Percentiles rank a stretch among this genome's conserved stretches.
These are phyloP conservation scores for Gossypium laxum DNA, from an alignment of 441 rosid genomes.

Conservation along the genomic window DNA sequence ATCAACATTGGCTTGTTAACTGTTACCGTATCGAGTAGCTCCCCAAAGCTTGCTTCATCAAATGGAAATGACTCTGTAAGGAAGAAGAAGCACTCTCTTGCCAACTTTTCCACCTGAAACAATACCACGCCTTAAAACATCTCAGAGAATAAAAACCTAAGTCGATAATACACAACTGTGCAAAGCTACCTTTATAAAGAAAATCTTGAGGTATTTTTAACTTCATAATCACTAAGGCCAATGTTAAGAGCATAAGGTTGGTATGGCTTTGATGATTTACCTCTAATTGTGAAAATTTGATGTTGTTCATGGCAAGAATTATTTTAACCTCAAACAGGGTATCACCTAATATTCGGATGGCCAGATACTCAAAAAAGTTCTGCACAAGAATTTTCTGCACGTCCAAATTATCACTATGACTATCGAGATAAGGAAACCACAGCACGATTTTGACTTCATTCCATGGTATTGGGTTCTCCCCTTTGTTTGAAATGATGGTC, in stretches of 20 bases:
- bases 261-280: constrained; percentile 27
- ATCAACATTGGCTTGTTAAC: constrained; percentile 43
- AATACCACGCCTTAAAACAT: neutral
- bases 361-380: constrained; percentile 65
- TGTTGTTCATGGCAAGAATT: constrained; percentile 65
- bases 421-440: constrained; percentile 61
- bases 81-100: constrained; percentile 73
- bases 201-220: neutral
- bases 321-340: constrained; percentile 39
- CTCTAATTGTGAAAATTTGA: constrained; percentile 63
- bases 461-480: constrained; percentile 55
- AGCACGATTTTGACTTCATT: constrained; percentile 47
- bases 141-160: neutral
- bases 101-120: constrained; percentile 70
- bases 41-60: constrained; percentile 57
- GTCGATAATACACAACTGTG: neutral
- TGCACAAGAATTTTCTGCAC: constrained; percentile 38
- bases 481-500: constrained; percentile 44
- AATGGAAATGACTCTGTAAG: constrained; percentile 57
- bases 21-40: constrained; percentile 29
- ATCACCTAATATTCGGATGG: constrained; percentile 57
- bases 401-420: constrained; percentile 38
- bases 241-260: neutral
- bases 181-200: neutral
- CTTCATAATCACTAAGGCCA: neutral